These are phyloP conservation scores for Apiospora hydei DNA, from an alignment of 2,329 filamentous ascomycete species.

Conservation along the genomic window DNA sequence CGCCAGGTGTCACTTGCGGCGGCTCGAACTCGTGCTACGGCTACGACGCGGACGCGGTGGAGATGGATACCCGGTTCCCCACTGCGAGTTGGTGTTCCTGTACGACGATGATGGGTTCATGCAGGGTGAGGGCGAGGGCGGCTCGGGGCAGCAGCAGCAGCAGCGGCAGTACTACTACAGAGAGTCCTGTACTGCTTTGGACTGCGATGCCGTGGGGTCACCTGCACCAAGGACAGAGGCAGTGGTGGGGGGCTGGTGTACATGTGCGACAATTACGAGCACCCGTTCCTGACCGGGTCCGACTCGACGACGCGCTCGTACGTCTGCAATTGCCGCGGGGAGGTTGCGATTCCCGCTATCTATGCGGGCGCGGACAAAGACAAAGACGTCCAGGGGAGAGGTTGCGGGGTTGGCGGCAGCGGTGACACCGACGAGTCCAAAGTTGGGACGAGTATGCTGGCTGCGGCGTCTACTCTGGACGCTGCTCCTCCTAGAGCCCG, in stretches of 20 bases:
- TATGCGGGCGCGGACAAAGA: neutral
- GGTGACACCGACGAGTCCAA: neutral
- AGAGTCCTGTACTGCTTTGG: neutral
- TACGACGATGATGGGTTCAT: neutral
- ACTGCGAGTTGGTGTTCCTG: neutral
- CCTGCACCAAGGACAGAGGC: neutral
- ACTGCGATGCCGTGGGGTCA: neutral
- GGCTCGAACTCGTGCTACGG: neutral
- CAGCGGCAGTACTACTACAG: neutral
- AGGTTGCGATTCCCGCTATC: neutral
- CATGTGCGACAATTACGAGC: slow-evolving; percentile 1
- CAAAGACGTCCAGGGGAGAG: neutral
- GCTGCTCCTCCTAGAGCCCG: neutral
- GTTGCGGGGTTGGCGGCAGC: neutral
- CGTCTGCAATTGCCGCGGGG: neutral
- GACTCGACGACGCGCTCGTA: neutral
- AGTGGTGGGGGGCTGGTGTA: neutral
- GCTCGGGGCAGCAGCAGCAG: too few species aligned
- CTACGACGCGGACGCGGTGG: neutral
- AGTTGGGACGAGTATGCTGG: neutral
- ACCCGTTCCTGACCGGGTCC: neutral
- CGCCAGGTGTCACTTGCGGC: neutral
- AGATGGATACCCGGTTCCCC: neutral
- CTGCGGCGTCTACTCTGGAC: neutral
- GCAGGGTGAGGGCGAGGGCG: neutral